Evolutionary conservation across 352 stramenopile genomes (phyloP), one percentile per base, ranked within the genome.

Genomic region (Phytopythium boreale): DNA sequence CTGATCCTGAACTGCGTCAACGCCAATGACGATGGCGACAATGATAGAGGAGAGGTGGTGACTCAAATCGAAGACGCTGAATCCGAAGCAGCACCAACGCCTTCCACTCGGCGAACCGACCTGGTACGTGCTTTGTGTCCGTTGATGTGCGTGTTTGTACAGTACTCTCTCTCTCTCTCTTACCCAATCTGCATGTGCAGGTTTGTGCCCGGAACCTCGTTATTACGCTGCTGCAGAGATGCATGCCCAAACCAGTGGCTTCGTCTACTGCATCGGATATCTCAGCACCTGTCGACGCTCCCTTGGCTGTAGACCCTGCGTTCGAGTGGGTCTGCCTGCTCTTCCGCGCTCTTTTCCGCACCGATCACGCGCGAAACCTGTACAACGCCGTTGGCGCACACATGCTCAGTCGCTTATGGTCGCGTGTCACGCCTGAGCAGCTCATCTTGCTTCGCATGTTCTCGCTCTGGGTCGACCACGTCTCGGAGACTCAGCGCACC

Each of bases 391-490:
- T 94, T 0, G 79, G 86, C 4, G 84, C 82, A 9, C 81, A 90
- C 66, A 77, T 94, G 65, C 70, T 94, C 1, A 95, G 86, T 62
- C 77, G 78, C 46, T 69, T 95, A 24, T 95, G 86, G 84, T 91
- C 84, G 56, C 76, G 83, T 29, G 80, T 95, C 47, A 93, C 86
- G 39, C 86, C 86, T 0, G 86, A 95, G 60, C 84, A 95, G 55
- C 71, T 93, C 43, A 90, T 95, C 44, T 66, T 92, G 47, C 46
- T 95, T 46, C 82, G 79, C 12, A 92, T 95, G 82, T 77, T 92
- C 59, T 79, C 70, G 2, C 79, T 89, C 71, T 92, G 79, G 79
- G 71, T 82, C 31, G 36, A 50, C 34, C 24, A 60, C 17, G 43
- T 73, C 49, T 67, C 63, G 14, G 55, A 47, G 10, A 14, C 36